phyloP scores from a whole-genome alignment of 2,329 filamentous ascomycete genomes.

The Phyllachora maydis region DNA sequence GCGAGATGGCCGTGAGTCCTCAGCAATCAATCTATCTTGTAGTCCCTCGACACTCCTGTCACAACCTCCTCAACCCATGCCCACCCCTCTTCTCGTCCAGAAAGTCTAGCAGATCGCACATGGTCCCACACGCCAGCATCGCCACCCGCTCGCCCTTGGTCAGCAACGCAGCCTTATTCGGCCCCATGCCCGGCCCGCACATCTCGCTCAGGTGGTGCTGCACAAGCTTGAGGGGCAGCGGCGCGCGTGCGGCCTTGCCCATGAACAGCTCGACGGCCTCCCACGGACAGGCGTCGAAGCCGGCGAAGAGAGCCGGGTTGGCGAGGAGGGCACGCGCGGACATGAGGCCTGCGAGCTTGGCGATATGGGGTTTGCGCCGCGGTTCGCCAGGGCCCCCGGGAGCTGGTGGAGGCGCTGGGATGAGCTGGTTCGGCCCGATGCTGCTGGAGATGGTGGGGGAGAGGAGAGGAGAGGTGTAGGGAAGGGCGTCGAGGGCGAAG shows the following conservation, averaged over 20 bases:
- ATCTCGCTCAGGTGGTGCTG: constrained; percentile 50
- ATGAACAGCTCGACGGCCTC: constrained; percentile 42
- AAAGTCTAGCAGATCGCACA: constrained; percentile 39
- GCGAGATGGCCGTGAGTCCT: no score
- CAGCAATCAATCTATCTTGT: neutral
- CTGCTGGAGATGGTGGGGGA: constrained; percentile 5
- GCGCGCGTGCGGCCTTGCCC: constrained; percentile 30
- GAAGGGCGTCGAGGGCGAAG: constrained; percentile 31
- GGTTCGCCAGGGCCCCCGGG: no score
- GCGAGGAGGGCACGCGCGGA: constrained; percentile 45
- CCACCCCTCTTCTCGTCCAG: constrained; percentile 26
- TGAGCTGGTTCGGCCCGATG: constrained; percentile 1
- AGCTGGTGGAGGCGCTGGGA: constrained; percentile 12
- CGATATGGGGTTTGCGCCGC: constrained; percentile 10
- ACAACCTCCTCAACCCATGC: constrained; percentile 6
- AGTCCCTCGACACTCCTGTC: constrained; percentile 1
- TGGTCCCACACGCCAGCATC: constrained; percentile 26
- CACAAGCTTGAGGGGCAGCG: constrained; percentile 40
- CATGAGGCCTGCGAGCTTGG: constrained; percentile 42
- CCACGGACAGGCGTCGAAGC: constrained; percentile 34
- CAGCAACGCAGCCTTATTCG: constrained; percentile 29
- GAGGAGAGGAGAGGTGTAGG: constrained; percentile 16
- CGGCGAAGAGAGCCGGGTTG: constrained; percentile 46
- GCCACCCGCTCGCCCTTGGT: constrained; percentile 30
- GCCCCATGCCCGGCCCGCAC: constrained; percentile 33